phyloP scores from a whole-genome alignment of 495 filamentous ascomycete species.

The Trichoderma erinaceum region DNA sequence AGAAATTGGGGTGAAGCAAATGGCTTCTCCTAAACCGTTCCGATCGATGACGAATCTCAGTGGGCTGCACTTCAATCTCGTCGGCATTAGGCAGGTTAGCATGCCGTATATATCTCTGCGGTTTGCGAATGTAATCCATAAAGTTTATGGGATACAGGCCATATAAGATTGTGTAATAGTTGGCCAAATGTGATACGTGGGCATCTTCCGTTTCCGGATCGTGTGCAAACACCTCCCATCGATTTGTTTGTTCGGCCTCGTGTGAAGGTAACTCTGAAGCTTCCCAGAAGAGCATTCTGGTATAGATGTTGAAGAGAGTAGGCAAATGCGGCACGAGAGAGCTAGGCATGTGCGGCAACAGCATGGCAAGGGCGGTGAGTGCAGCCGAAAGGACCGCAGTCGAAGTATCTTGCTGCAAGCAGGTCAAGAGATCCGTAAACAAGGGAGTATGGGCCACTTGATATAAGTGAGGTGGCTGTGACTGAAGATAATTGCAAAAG shows the following conservation, averaged over 20 bases:
- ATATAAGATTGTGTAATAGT: slow-evolving; percentile 75
- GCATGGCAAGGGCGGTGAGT: slow-evolving; percentile 63
- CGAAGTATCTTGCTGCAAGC: slow-evolving; percentile 64
- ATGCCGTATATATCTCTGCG: slow-evolving; percentile 61
- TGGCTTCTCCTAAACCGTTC: slow-evolving; percentile 62
- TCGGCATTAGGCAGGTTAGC: slow-evolving; percentile 55
- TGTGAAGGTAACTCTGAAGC: slow-evolving; percentile 28
- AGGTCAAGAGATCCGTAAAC: slow-evolving; percentile 59
- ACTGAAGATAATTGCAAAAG: slow-evolving; percentile 57
- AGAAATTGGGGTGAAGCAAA: slow-evolving; percentile 69
- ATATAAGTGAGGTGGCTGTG: slow-evolving; percentile 66
- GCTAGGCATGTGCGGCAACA: slow-evolving; percentile 67
- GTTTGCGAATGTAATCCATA: slow-evolving; percentile 69
- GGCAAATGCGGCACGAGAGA: slow-evolving; percentile 56
- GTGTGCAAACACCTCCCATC: slow-evolving; percentile 56
- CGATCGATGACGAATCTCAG: slow-evolving; percentile 60
- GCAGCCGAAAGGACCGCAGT: slow-evolving; percentile 61
- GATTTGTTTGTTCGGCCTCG: slow-evolving; percentile 26
- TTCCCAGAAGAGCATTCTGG: slow-evolving; percentile 68
- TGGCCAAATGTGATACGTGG: slow-evolving; percentile 60
- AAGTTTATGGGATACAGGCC: slow-evolving; percentile 77
- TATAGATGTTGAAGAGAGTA: slow-evolving; percentile 69
- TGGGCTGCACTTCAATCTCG: slow-evolving; percentile 64
- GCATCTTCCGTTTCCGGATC: slow-evolving; percentile 52
- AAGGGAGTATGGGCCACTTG: slow-evolving; percentile 60